Conservation (phyloP, 1,139 yeast genomes). For the Pichia sp. region DNA sequence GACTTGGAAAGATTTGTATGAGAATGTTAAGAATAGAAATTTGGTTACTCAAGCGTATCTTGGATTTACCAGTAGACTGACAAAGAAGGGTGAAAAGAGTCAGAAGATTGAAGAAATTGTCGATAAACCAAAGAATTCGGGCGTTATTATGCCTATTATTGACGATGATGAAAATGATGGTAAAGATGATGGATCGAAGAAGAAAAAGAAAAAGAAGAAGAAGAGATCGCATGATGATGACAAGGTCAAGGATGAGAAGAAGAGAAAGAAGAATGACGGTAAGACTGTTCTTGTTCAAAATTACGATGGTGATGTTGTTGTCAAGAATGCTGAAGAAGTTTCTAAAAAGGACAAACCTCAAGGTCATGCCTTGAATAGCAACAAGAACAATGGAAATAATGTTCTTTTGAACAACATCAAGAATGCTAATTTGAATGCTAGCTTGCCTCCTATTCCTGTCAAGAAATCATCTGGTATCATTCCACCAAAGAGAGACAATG, state of each 20-base stretch:
- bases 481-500: constrained; percentile 2
- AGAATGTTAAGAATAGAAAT: constrained; percentile 57
- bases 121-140: constrained; percentile 5
- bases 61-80: constrained; percentile 26
- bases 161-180: background rate
- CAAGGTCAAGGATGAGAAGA: background rate
- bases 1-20: constrained; percentile 67
- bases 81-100: background rate
- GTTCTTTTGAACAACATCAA: constrained; percentile 1
- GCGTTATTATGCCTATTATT: constrained; percentile 7
- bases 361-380: too few species aligned
- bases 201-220: background rate
- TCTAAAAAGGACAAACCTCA: too few species aligned
- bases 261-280: background rate
- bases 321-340: too few species aligned
- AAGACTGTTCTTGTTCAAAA: constrained; percentile 1
- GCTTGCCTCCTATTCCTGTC: background rate
- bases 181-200: background rate
- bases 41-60: constrained; percentile 21
- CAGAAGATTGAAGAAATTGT: background rate
- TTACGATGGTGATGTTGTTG: too few species aligned
- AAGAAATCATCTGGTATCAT: constrained; percentile 12
- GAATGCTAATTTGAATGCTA: background rate
- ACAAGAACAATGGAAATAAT: constrained; percentile 3
- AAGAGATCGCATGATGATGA: background rate